Conservation (phyloP, 2,329 filamentous ascomycete species). For the Aureobasidium uvarum region DNA sequence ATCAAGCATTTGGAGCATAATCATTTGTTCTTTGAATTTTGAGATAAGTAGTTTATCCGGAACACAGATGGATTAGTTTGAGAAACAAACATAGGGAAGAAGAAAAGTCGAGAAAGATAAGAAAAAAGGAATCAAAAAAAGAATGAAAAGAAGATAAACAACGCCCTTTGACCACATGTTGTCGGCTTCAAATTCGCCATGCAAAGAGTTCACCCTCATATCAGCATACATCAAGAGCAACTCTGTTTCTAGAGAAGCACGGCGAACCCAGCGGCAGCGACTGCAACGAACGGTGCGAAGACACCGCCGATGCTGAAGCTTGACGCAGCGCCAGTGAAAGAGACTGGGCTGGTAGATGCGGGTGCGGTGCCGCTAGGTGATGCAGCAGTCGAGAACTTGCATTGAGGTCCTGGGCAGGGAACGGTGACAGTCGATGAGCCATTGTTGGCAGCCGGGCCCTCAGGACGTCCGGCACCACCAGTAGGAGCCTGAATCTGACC, state of each 20-base stretch:
- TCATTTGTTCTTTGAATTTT: constrained; percentile 6
- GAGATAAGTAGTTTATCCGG: constrained; percentile 1
- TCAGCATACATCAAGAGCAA: neutral
- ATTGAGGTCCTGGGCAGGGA: constrained; percentile 34
- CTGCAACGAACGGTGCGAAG: constrained; percentile 3
- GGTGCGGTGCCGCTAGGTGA: constrained; percentile 28
- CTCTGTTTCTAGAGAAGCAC: constrained; percentile 22
- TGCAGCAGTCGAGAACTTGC: constrained; percentile 29
- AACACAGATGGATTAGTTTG: constrained; percentile 13
- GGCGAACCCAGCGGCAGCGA: constrained; percentile 17
- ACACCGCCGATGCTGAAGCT: constrained; percentile 17
- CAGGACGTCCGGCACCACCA: constrained; percentile 5
- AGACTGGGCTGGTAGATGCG: constrained; percentile 26
- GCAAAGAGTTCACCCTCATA: neutral
- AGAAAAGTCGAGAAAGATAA: neutral
- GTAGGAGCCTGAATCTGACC: constrained; percentile 31
- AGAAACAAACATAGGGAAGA: neutral
- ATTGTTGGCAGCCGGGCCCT: constrained; percentile 26
- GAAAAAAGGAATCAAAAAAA: constrained; percentile 2
- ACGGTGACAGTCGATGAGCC: constrained; percentile 25
- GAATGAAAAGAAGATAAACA: constrained; percentile 3
- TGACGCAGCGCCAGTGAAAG: constrained; percentile 28
- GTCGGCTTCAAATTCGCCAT: neutral
- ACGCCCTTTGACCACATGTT: constrained; percentile 18
- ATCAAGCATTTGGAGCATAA: neutral